These are phyloP conservation scores for Cochlearia excelsa DNA, from an alignment of 345 rosid genomes.

Conservation along the genomic window DNA sequence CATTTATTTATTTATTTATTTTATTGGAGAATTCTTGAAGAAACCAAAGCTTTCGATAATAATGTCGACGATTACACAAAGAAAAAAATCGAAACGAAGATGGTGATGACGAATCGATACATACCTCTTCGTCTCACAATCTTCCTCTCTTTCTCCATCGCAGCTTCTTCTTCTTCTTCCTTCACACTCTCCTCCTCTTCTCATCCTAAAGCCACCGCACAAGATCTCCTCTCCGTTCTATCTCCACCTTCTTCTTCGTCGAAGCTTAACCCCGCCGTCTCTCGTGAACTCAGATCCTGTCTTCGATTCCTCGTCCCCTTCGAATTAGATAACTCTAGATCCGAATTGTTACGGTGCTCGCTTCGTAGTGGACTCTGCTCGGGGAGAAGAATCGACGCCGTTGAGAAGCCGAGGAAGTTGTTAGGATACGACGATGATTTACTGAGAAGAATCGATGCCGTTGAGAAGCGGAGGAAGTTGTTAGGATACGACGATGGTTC, in stretches of 20 bases:
- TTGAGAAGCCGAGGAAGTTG: slow-evolving; percentile 13
- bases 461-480: slow-evolving; percentile 13
- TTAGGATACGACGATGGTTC: too few relatives aligned
- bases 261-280: slow-evolving; percentile 51
- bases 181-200: slow-evolving; percentile 30
- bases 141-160: slow-evolving; percentile 52
- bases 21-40: too few relatives aligned
- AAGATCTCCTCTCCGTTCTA: slow-evolving; percentile 67
- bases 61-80: too few relatives aligned
- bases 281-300: slow-evolving; percentile 58
- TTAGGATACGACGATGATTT: too few relatives aligned
- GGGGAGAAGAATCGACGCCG: slow-evolving; percentile 15
- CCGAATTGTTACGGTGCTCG: slow-evolving; percentile 10
- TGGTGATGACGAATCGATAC: slow-evolving; percentile 35
- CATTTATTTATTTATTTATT: too few relatives aligned
- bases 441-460: slow-evolving; percentile 9
- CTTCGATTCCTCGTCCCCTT: slow-evolving; percentile 76
- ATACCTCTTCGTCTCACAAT: slow-evolving; percentile 45
- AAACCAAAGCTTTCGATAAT: too few relatives aligned
- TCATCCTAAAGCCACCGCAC: slow-evolving; percentile 62
- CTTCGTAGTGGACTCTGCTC: slow-evolving; percentile 32
- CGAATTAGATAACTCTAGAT: slow-evolving; percentile 22
- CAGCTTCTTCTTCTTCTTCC: slow-evolving; percentile 45
- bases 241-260: slow-evolving; percentile 49
- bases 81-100: too few relatives aligned